A percentile compares a stretch with the other conserved stretches of the same genome.
Conservation (phyloP, 306 rosid genomes). For the Dryas octopetala region DNA sequence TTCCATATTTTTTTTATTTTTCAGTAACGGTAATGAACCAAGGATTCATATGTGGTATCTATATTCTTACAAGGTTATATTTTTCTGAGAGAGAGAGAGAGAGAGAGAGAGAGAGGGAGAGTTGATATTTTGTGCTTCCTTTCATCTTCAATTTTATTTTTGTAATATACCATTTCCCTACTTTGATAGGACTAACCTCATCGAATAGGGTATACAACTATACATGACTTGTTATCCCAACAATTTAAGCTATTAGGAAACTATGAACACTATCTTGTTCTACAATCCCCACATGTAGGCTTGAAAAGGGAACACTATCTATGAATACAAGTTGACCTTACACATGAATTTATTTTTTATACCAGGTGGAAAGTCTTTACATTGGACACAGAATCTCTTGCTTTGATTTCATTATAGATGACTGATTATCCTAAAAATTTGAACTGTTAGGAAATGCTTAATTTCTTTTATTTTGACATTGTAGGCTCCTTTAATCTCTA, state of each 20-base stretch:
- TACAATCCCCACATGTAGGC: not conserved
- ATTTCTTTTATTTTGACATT: not conserved
- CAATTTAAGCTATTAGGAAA: not conserved
- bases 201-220: not conserved
- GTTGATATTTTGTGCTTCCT: not conserved
- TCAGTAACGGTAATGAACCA: not conserved
- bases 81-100: too few species aligned
- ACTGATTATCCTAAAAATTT: not conserved
- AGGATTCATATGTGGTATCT: not conserved
- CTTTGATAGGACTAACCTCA: not conserved
- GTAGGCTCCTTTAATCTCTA: not conserved
- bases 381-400: not conserved
- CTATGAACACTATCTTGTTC: not conserved
- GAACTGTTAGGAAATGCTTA: not conserved
- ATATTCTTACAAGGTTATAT: not conserved
- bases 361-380: not conserved
- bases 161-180: not conserved
- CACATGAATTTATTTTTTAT: not conserved
- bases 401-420: not conserved
- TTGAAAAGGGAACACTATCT: too few species aligned
- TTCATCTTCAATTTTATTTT: not conserved
- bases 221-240: not conserved
- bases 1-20: constrained; percentile 2
- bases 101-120: too few species aligned
- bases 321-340: not conserved